phyloP scores from a whole-genome alignment of 2,329 filamentous ascomycete genomes.

The Xylaria sp. region DNA sequence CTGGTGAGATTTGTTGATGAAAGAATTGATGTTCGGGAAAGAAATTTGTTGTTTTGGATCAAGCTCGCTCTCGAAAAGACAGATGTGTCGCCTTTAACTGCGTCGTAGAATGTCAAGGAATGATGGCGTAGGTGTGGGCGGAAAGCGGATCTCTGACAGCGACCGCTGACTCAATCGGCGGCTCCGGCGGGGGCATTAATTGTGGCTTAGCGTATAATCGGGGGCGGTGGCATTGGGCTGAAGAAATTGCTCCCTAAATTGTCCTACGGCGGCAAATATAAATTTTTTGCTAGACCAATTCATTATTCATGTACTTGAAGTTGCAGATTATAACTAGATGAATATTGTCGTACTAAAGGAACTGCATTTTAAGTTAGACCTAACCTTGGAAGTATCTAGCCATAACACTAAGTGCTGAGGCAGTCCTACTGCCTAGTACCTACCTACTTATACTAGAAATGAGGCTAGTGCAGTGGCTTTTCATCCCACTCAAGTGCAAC shows the following conservation, averaged over 20 bases:
- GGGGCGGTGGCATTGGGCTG: constrained; percentile 4
- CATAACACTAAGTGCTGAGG: too few relatives aligned
- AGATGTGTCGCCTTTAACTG: constrained; percentile 36
- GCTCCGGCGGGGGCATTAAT: constrained; percentile 34
- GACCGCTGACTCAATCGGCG: constrained; percentile 50
- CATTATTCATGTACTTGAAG: too few relatives aligned
- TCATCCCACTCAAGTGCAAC: not conserved
- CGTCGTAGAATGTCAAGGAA: constrained; percentile 50
- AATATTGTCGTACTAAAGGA: too few relatives aligned
- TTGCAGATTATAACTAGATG: too few relatives aligned
- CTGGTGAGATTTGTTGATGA: not conserved
- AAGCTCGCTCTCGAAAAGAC: not conserved
- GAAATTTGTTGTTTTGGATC: constrained; percentile 5
- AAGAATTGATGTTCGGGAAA: constrained; percentile 7
- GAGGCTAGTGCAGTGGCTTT: not conserved
- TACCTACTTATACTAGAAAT: not conserved
- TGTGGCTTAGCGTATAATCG: constrained; percentile 24
- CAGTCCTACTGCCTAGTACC: too few relatives aligned
- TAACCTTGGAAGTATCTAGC: too few relatives aligned
- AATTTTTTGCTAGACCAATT: too few relatives aligned
- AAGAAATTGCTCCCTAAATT: not conserved
- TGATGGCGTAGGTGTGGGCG: constrained; percentile 46
- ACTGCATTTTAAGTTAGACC: too few relatives aligned
- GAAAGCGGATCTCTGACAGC: constrained; percentile 42
- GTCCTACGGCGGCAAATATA: too few relatives aligned